Percentiles rank a stretch among this genome's conserved stretches.
Evolutionary conservation across 805 yeast genomes (phyloP).

Genomic region (Candida methanosorbosa): DNA sequence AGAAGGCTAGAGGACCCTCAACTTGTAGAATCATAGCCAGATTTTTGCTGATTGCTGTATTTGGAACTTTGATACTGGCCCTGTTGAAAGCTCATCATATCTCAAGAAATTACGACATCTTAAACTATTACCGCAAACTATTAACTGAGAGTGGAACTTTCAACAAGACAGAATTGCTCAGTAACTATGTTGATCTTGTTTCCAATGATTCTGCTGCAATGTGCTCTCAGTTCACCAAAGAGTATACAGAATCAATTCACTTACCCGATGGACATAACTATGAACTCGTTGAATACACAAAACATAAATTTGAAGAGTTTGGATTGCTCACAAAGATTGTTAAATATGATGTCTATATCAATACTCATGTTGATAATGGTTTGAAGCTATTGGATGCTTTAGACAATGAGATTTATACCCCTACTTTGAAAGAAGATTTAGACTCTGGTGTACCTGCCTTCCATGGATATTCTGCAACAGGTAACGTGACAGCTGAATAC

Average conservation of each 20-base stretch:
- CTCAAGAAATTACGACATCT: too few species aligned
- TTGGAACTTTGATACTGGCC: too few species aligned
- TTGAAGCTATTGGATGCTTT: slow-evolving; percentile 28
- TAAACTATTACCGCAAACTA: too few species aligned
- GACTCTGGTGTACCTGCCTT: slow-evolving; percentile 54
- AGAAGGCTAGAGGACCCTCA: too few species aligned
- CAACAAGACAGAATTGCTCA: too few species aligned
- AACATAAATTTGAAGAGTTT: slow-evolving; percentile 45
- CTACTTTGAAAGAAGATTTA: slow-evolving; percentile 45
- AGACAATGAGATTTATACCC: slow-evolving; percentile 32
- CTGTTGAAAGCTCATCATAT: too few species aligned
- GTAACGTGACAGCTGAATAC: slow-evolving; percentile 60
- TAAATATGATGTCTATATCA: slow-evolving; percentile 51
- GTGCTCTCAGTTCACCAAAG: slow-evolving; percentile 36
- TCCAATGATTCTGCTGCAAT: background rate
- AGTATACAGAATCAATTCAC: slow-evolving; percentile 46
- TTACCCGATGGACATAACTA: slow-evolving; percentile 48
- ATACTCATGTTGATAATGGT: slow-evolving; percentile 51
- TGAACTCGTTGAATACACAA: slow-evolving; percentile 50
- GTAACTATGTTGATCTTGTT: too few species aligned
- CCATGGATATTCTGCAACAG: slow-evolving; percentile 69
- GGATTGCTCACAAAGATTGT: slow-evolving; percentile 48
- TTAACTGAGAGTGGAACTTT: too few species aligned
- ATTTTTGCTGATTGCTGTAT: too few species aligned
- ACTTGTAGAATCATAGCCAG: too few species aligned